phyloP scores from a whole-genome alignment of 2,329 filamentous ascomycete genomes.

The Thelonectria rubi region DNA sequence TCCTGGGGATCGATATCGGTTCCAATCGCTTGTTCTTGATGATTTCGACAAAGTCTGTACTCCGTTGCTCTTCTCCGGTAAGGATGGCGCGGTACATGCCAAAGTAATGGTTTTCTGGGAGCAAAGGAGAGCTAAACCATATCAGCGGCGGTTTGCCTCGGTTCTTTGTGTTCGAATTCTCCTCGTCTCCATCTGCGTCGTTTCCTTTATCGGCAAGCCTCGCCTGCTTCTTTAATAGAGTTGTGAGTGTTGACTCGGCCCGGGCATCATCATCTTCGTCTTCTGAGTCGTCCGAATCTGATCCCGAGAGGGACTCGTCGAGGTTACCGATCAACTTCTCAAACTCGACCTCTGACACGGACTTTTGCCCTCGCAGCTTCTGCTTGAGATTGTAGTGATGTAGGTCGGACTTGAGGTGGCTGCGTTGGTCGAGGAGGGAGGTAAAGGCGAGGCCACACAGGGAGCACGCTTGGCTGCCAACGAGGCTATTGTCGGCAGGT shows the following conservation, averaged over 20 bases:
- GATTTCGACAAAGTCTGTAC: constrained; percentile 69
- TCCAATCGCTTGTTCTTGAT: constrained; percentile 81
- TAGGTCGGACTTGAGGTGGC: constrained; percentile 88
- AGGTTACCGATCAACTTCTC: constrained; percentile 85
- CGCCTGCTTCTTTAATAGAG: constrained; percentile 84
- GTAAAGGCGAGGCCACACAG: constrained; percentile 79
- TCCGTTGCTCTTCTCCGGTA: constrained; percentile 72
- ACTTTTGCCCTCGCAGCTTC: constrained; percentile 76
- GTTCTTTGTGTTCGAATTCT: constrained; percentile 57
- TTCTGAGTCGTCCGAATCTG: constrained; percentile 76
- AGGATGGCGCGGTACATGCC: constrained; percentile 89
- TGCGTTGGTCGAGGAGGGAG: constrained; percentile 80
- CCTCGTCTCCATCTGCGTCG: constrained; percentile 56
- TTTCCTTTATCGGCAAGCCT: constrained; percentile 67
- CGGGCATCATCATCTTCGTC: constrained; percentile 66
- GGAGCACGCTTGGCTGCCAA: constrained; percentile 78
- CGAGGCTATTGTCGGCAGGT: constrained; percentile 52
- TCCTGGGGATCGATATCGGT: constrained; percentile 63
- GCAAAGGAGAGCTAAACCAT: constrained; percentile 81
- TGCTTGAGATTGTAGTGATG: constrained; percentile 96
- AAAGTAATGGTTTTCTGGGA: constrained; percentile 82
- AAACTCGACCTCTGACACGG: constrained; percentile 84
- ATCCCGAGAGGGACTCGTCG: constrained; percentile 92
- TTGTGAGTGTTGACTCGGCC: constrained; percentile 76
- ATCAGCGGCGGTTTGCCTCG: constrained; percentile 78